Evolutionary conservation across 495 filamentous ascomycete genomes (phyloP), one percentile per base, ranked within the genome.

Genomic region (Talaromyces stipitatus): DNA sequence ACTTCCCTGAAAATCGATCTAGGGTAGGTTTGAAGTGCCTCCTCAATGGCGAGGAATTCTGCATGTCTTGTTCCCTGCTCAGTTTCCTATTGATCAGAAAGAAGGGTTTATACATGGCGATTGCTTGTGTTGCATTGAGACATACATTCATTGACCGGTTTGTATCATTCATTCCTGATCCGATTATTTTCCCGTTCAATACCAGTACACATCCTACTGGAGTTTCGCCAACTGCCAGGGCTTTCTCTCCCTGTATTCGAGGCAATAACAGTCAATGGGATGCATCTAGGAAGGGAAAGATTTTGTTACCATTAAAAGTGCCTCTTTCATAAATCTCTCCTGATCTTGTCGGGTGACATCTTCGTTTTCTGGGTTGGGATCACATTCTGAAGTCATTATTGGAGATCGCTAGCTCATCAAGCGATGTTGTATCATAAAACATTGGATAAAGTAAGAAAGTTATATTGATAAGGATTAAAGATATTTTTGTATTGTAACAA

Each of bases 201-300:
- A 97, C 91, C 46, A 98, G 82, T 18, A 97, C 90, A 74, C 95
- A 97, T 52, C 94, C 95, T 14, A 98, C 95, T 5, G 94, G 95
- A 2, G 95, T 96, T 74, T 98, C 94, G 59, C 91, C 86, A 38
- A 76, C 85, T 24, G 71, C 62, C n/a, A 97, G 82, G 14, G 94
- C 94, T 54, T 85, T 78, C 60, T 88, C 82, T 43, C 89, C 91
- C 87, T 95, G 47, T 18, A 29, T 54, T 27, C n/a, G 8, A n/a
- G n/a, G 14, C 2, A 2, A 38, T 29, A 32, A 38, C 11, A 24
- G 59, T 67, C 41, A 61, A 57, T 36, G 20, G 11, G n/a, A 46
- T 41, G 45, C 30, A 23, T 12, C 18, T 56, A 24, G n/a, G 12
- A 28, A 18, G 11, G 24, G 29, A 41, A 23, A 33, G 24, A 20